phyloP scores from a whole-genome alignment of 1,284 basidiomycete species.

The Trichosporon faecale region DNA sequence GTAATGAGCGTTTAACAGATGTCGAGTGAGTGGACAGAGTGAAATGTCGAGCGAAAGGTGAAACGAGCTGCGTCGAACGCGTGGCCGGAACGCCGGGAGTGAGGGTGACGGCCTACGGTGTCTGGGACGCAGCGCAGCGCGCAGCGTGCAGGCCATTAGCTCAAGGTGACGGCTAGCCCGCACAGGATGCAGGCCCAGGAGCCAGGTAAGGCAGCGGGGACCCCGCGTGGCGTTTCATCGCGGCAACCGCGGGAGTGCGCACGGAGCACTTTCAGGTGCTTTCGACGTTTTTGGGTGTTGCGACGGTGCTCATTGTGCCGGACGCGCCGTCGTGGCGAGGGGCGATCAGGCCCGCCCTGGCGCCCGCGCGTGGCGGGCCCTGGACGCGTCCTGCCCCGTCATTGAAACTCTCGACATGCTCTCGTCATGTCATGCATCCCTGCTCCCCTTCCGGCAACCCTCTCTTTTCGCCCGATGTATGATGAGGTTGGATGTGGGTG shows the following conservation, averaged over 20 bases:
- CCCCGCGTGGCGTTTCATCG: background rate
- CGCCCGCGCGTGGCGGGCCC: background rate
- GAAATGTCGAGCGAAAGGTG: background rate
- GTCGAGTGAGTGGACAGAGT: background rate
- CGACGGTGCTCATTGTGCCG: background rate
- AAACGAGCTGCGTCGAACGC: background rate
- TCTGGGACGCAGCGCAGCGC: background rate
- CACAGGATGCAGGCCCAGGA: background rate
- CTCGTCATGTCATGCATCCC: background rate
- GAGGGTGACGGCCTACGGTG: background rate
- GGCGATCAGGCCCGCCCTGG: background rate
- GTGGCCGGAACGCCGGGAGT: background rate
- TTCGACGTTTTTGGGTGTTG: background rate
- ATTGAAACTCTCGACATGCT: background rate
- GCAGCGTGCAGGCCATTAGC: background rate
- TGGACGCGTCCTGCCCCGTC: background rate
- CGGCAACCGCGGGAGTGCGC: conserved; percentile 2
- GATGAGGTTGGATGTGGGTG: no score
- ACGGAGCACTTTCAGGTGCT: background rate
- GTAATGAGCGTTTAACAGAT: background rate
- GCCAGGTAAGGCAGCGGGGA: background rate
- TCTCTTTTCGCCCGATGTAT: background rate
- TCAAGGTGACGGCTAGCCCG: background rate
- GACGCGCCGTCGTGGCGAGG: no score
- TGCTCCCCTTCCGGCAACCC: background rate